phyloP scores from a whole-genome alignment of 2,329 filamentous ascomycete species.

The Pseudocercospora ulei region DNA sequence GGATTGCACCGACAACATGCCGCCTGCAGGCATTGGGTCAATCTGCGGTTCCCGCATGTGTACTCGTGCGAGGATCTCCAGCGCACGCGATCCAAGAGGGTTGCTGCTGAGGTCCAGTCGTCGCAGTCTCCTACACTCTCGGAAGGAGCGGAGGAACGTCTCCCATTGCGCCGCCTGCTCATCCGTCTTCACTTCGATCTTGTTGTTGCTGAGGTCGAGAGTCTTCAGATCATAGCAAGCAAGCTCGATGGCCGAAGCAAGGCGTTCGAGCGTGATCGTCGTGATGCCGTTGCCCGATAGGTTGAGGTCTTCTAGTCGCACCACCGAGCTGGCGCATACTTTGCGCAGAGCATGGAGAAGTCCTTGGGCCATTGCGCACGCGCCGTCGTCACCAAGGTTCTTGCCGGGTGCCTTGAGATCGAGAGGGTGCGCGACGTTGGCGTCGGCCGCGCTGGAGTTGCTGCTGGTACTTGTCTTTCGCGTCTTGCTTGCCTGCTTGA shows the following conservation, averaged over 20 bases:
- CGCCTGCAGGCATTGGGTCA: conserved; percentile 27
- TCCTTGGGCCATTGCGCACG: conserved; percentile 38
- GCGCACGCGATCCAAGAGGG: conserved; percentile 35
- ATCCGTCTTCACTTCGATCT: conserved; percentile 35
- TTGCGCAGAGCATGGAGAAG: conserved; percentile 37
- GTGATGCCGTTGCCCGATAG: conserved; percentile 41
- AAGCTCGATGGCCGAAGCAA: conserved; percentile 38
- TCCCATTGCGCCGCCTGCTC: conserved; percentile 38
- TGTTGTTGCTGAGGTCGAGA: conserved; percentile 42
- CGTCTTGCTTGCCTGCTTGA: conserved; percentile 23
- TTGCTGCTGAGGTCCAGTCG: conserved; percentile 43
- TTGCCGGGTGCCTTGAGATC: conserved; percentile 43
- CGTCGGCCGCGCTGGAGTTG: conserved; percentile 14
- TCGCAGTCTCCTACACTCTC: conserved; percentile 37
- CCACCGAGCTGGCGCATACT: conserved; percentile 25
- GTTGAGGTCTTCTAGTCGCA: conserved; percentile 42
- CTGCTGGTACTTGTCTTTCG: conserved; percentile 29
- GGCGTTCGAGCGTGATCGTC: conserved; percentile 35
- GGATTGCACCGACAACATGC: conserved; percentile 22
- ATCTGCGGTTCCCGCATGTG: conserved; percentile 35
- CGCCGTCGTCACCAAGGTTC: conserved; percentile 41
- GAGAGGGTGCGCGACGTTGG: conserved; percentile 27
- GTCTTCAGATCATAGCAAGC: conserved; percentile 40
- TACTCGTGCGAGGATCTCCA: conserved; percentile 41
- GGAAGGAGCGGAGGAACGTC: conserved; percentile 39